These are phyloP conservation scores for Carex kokanica DNA, from an alignment of 176 grass and related monocot genomes.

Conservation along the genomic window DNA sequence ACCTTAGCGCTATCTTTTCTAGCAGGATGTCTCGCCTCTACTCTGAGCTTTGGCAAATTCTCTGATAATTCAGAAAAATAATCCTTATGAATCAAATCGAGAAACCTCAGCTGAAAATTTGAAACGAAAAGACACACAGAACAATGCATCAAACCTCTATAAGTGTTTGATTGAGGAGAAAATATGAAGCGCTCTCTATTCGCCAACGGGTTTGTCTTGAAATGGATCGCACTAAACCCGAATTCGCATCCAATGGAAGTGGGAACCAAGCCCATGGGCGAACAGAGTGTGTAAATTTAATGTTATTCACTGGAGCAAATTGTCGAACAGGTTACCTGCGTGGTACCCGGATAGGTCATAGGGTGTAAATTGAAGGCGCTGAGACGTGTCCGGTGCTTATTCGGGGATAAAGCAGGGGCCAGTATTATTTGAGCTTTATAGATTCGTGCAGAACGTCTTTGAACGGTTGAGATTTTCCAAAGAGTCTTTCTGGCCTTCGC, in stretches of 20 bases:
- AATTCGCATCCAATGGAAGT: neutral
- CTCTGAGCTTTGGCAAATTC: constrained; percentile 30
- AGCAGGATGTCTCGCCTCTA: constrained; percentile 52
- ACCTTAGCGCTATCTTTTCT: constrained; percentile 73
- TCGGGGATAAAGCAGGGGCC: too few species aligned
- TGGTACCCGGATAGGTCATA: neutral
- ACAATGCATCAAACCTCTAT: neutral
- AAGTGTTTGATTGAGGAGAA: neutral
- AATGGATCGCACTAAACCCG: neutral
- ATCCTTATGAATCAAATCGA: neutral
- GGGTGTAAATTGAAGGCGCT: too few species aligned
- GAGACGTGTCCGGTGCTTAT: too few species aligned
- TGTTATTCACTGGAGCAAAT: constrained; percentile 10
- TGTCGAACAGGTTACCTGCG: constrained; percentile 41
- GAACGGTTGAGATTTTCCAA: too few species aligned
- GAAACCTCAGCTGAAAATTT: neutral
- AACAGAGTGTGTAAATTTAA: neutral
- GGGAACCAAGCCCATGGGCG: constrained; percentile 27
- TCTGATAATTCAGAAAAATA: neutral
- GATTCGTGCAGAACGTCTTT: too few species aligned
- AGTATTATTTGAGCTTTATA: too few species aligned
- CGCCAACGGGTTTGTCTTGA: neutral
- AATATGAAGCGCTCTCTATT: neutral
- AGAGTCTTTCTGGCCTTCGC: too few species aligned
- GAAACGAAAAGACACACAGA: neutral